phyloP scores from a whole-genome alignment of 345 rosid genomes.

The Lepidium sativum region DNA sequence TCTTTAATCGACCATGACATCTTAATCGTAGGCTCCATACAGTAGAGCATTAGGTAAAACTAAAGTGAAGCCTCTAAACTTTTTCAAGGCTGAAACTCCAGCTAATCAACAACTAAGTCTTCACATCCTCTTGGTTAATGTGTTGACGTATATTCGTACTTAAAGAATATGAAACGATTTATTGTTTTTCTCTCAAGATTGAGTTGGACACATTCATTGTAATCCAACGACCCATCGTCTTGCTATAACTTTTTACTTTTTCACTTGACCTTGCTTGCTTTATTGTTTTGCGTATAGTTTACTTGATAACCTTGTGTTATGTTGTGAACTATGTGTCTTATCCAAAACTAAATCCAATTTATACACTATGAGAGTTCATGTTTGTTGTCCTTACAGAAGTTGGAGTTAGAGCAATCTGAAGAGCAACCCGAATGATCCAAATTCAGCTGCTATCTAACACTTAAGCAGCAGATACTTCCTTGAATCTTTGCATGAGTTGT shows the following conservation, averaged over 20 bases:
- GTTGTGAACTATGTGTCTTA: neutral
- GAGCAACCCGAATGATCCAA: constrained; percentile 18
- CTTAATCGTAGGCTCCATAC: neutral
- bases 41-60: neutral
- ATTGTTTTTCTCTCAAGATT: neutral
- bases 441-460: neutral
- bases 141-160: neutral
- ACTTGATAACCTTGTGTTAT: neutral
- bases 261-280: neutral
- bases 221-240: neutral
- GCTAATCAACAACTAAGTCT: neutral
- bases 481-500: neutral
- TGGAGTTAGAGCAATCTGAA: constrained; percentile 22
- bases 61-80: neutral
- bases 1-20: neutral
- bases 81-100: neutral
- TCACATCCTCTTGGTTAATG: neutral
- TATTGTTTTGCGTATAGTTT: neutral
- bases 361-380: neutral
- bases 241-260: neutral
- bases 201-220: neutral
- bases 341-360: neutral
- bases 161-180: neutral
- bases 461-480: constrained; percentile 6
- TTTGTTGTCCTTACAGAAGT: constrained; percentile 14